Base-by-base conservation (phyloP, 805 yeast species). In the Saccharomycopsis sp. region DNA sequence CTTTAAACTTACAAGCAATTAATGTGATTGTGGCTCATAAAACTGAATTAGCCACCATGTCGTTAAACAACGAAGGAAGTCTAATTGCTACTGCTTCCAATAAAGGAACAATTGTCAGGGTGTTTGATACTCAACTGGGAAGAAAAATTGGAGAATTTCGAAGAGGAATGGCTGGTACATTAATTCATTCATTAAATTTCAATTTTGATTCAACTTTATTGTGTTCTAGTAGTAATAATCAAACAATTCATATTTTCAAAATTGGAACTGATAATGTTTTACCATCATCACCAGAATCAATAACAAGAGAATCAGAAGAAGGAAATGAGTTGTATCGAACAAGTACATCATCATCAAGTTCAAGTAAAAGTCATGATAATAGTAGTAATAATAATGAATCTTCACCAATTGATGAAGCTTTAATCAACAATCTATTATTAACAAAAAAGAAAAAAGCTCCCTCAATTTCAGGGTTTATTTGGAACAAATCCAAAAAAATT, bases 11-110 rank as follows among this genome's bases (percentile, higher is more conserved):
- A 20, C 77, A 77, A 44, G 95, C 95, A 0, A 55, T 87, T 25
- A 82, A 84, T 44, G 79, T 84, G 1, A 72, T 89, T 3, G 84
- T 80, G 52, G 95, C 96, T 1, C 97, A 92, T 59, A 83, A 81
- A 52, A 66, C 87, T 0, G 77, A 82, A 1, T 56, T 89, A 32
- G 81, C 87, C 2, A 69, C 76, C 2, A 58, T 87, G 35, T 63
- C 80, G 1, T 56, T 92, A 14, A 83, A 86, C 37, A 65, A 67
- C 25, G 88, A 83, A 52, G 96, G 96, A 0, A 66, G 74, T 2
- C 62, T 84, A 48, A 66, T 89, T 34, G 96, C 96, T 1, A 84
- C 96, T 0, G 86, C 96, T 4, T 84, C 95, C 0, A 75, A 70
- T 27, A 84, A 85, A 53, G 98, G 98, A 2, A 92, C 97, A 0